Conservation (phyloP, 805 yeast species). For the Metschnikowia lachancei region DNA sequence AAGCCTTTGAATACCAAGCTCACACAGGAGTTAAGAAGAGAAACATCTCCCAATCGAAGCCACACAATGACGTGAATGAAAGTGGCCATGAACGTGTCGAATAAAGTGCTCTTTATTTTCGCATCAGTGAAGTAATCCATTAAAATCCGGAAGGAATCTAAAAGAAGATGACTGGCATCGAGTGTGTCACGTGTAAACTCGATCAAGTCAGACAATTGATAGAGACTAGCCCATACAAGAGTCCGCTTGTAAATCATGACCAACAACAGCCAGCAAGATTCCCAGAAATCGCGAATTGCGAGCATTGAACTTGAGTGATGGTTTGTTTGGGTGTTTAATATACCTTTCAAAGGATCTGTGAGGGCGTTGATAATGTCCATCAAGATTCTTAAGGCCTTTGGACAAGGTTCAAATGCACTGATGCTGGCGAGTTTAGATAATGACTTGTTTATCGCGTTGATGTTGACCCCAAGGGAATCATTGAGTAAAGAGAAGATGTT, state of each 20-base stretch:
- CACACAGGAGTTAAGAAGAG: constrained; percentile 71
- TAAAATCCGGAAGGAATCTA: constrained; percentile 61
- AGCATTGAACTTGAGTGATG: constrained; percentile 6
- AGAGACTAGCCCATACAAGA: constrained; percentile 69
- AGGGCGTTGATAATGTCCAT: constrained; percentile 69
- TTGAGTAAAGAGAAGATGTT: constrained; percentile 59
- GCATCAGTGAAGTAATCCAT: constrained; percentile 19
- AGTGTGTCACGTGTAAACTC: constrained; percentile 86
- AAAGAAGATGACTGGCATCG: constrained; percentile 55
- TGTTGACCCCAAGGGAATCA: constrained; percentile 41
- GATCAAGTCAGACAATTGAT: constrained; percentile 53
- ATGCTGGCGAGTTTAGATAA: constrained; percentile 45
- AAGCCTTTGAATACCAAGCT: constrained; percentile 62
- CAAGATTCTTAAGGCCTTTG: constrained; percentile 66
- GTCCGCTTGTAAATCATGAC: constrained; percentile 66
- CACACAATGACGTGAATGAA: constrained; percentile 70
- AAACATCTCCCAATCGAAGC: constrained; percentile 78
- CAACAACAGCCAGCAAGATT: constrained; percentile 66
- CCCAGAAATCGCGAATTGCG: constrained; percentile 57
- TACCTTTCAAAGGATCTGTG: constrained; percentile 65
- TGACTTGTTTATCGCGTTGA: constrained; percentile 49
- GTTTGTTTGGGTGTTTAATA: constrained; percentile 28
- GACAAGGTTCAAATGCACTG: constrained; percentile 66
- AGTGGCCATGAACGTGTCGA: constrained; percentile 56
- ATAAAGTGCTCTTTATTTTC: constrained; percentile 27